phyloP scores from a whole-genome alignment of 2,329 filamentous ascomycete genomes.

The Gnomoniopsis smithogilvyi region DNA sequence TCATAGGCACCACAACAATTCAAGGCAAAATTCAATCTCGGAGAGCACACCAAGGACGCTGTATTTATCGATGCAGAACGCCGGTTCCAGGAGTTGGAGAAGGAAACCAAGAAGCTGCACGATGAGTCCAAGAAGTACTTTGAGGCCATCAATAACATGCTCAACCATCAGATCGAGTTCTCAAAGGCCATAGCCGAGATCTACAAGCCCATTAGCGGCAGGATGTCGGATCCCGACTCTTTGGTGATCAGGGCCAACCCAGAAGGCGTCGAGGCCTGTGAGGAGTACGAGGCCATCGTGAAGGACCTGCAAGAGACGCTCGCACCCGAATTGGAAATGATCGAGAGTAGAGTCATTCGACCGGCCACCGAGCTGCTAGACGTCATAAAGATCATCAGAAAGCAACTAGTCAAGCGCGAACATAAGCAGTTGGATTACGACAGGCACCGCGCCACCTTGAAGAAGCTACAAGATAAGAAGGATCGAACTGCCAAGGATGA shows the following conservation, averaged over 20 bases:
- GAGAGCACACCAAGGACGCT: slow-evolving; percentile 90
- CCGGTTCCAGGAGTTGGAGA: slow-evolving; percentile 90
- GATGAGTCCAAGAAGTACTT: slow-evolving; percentile 98
- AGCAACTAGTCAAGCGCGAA: slow-evolving; percentile 82
- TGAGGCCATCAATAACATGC: slow-evolving; percentile 96
- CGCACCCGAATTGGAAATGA: slow-evolving; percentile 94
- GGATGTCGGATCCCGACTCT: slow-evolving; percentile 88
- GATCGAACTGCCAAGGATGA: slow-evolving; percentile 95
- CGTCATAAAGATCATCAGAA: slow-evolving; percentile 93
- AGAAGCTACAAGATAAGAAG: slow-evolving; percentile 97
- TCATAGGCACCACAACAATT: slow-evolving; percentile 80
- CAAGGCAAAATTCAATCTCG: slow-evolving; percentile 90
- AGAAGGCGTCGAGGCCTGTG: slow-evolving; percentile 90
- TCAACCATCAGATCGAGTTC: slow-evolving; percentile 96
- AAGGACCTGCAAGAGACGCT: slow-evolving; percentile 85
- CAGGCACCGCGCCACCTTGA: slow-evolving; percentile 74
- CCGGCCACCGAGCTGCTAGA: slow-evolving; percentile 91
- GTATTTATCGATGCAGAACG: slow-evolving; percentile 94
- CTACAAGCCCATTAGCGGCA: slow-evolving; percentile 96
- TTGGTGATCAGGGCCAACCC: slow-evolving; percentile 80
- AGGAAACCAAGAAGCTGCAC: slow-evolving; percentile 93
- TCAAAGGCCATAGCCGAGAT: slow-evolving; percentile 93
- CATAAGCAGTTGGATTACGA: slow-evolving; percentile 98
- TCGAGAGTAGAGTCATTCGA: slow-evolving; percentile 84
- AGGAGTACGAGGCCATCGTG: slow-evolving; percentile 92